phyloP scores from a whole-genome alignment of 768 basidiomycete species.

The Gyrodon lividus region DNA sequence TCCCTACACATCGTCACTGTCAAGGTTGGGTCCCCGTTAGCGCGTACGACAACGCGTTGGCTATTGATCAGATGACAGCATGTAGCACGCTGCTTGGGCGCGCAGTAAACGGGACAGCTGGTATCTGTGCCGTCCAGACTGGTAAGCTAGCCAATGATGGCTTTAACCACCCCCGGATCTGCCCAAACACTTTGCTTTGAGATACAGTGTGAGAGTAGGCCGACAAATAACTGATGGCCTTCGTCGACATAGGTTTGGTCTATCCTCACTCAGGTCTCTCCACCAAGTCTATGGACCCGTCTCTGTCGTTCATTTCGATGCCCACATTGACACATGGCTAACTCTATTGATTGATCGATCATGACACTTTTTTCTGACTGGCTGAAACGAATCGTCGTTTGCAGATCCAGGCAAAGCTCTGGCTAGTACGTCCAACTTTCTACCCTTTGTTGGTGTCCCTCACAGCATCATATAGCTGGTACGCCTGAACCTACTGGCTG shows the following conservation, averaged over 20 bases:
- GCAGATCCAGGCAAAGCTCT: slow-evolving; percentile 71
- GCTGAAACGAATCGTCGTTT: slow-evolving; percentile 53
- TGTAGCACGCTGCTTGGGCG: slow-evolving; percentile 67
- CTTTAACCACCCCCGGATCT: slow-evolving; percentile 63
- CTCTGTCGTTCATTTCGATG: slow-evolving; percentile 78
- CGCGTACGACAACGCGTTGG: slow-evolving; percentile 76
- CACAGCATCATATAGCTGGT: slow-evolving; percentile 46
- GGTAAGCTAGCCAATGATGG: slow-evolving; percentile 48
- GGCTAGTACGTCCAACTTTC: slow-evolving; percentile 47
- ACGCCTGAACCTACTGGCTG: slow-evolving; percentile 82
- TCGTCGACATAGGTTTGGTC: slow-evolving; percentile 32
- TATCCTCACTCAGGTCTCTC: slow-evolving; percentile 71
- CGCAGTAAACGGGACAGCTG: slow-evolving; percentile 26
- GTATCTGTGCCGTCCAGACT: slow-evolving; percentile 9
- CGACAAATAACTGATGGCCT: no score
- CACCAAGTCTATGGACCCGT: slow-evolving; percentile 73
- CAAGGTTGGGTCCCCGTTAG: slow-evolving; percentile 58
- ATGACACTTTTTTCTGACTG: slow-evolving; percentile 80
- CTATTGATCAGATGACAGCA: slow-evolving; percentile 79
- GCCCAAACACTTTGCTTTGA: no score
- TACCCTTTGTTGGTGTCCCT: not conserved
- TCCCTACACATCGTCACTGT: slow-evolving; percentile 44
- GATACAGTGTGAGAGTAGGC: no score
- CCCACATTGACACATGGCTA: slow-evolving; percentile 59
- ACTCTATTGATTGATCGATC: slow-evolving; percentile 52